Conservation (phyloP, 73 alveolate species). For the Stentor roeselii region DNA sequence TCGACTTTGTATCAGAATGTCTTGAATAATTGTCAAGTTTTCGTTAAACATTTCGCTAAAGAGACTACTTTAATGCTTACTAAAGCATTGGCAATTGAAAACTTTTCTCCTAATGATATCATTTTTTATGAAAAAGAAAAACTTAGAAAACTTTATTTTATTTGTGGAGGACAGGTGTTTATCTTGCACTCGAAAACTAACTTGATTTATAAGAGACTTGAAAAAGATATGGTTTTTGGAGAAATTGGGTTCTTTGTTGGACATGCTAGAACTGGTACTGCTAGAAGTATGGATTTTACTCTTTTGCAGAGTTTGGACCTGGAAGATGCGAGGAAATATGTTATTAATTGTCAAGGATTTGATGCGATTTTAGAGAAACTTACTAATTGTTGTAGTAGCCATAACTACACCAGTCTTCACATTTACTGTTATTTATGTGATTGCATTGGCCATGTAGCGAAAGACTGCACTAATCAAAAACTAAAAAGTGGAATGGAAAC, state of each 20-base stretch:
- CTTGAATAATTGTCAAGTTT: not conserved
- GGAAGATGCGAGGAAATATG: not conserved
- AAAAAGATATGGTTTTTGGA: not conserved
- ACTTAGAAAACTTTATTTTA: not conserved
- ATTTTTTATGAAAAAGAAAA: not conserved
- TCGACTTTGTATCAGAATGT: not conserved
- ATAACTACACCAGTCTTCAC: not conserved
- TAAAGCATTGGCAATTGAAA: not conserved
- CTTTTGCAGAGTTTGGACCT: not conserved
- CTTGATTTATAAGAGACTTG: not conserved
- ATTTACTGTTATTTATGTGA: not conserved
- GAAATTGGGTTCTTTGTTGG: conserved; percentile 19
- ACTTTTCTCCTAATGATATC: not conserved
- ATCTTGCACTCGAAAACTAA: not conserved
- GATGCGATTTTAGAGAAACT: not conserved
- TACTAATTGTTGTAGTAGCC: not conserved
- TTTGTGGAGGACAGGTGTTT: not conserved
- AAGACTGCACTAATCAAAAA: conserved; percentile 18
- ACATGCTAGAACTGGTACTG: conserved; percentile 3
- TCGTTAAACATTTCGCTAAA: not conserved
- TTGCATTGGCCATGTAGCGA: conserved; percentile 19
- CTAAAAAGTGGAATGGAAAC: too few species aligned
- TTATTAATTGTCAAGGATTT: conserved; percentile 27
- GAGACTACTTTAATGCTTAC: not conserved
- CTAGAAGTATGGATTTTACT: conserved; percentile 6